Base-by-base conservation (phyloP, 1,284 basidiomycete species). In the Boletus calvinii region DNA sequence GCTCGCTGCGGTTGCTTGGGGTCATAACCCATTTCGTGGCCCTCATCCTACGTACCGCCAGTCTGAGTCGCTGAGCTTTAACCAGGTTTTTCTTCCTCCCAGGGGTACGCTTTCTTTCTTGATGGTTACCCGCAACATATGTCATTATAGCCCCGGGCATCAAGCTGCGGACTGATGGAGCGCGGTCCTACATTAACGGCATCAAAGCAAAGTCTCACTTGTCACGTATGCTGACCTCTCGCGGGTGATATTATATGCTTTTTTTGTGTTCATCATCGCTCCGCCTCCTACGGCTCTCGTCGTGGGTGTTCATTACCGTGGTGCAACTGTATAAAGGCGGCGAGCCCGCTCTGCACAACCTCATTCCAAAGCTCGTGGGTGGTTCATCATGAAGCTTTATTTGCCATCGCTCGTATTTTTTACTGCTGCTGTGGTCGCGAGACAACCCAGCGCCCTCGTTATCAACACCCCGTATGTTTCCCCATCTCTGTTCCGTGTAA, bases 391-490 rank as follows among this genome's bases (percentile, higher is more conserved):
- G 42, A 48, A 8, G 26, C 5, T 47, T 22, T 31, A 4, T 31
- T 29, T 43, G 22, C 20, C 20, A 13, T 53, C 30, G 12, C 17
- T 53, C 17, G 35, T 13, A 39, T 44, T 17, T 15, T 34, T 43
- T 29, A 6, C 24, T n/a, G 37, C 29, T 29, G 22, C 35, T 10
- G 44, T 49, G 37, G 18, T 58, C 20, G 44, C 38, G 37, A n/a
- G 22, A 10, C 43, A 34, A 20, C 18, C 41, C 31, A 34, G 3
- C 37, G 1, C 15, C 29, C 3, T 45, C 15, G 4, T 11, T 26
- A 39, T 43, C 17, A 40, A 44, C 10, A 36, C 34, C 4, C 55
- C 45, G 41, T 29, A 32, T 76, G 35, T 38, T 26, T 20, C n/a
- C 30, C 30, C 5, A 13, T 20, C 12, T 29, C 18, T 30, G 29